A percentile compares a stretch with the other conserved stretches of the same genome.
These are phyloP conservation scores for Cordyceps fumosorosea DNA, from an alignment of 2,329 filamentous ascomycete genomes.

Conservation along the genomic window DNA sequence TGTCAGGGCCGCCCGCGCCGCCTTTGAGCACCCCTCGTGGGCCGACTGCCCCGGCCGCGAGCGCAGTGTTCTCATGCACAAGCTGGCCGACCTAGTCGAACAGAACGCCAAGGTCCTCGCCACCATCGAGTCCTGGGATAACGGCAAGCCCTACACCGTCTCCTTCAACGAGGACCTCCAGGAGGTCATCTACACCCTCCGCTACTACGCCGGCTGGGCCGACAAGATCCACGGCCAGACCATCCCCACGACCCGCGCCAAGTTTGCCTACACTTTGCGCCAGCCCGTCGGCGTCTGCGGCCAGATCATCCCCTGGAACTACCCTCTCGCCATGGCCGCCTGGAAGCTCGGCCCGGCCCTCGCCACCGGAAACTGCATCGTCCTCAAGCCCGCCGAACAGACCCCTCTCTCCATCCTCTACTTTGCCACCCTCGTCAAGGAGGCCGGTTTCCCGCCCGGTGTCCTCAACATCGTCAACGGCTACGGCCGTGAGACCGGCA, in stretches of 20 bases:
- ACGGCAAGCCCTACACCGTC: conserved; percentile 60
- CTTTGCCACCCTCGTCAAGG: conserved; percentile 59
- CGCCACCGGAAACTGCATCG: conserved; percentile 56
- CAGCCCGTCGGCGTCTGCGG: conserved; percentile 74
- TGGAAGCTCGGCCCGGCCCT: conserved; percentile 73
- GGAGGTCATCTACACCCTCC: conserved; percentile 40
- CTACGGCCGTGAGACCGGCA: conserved; percentile 59
- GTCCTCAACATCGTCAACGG: conserved; percentile 74
- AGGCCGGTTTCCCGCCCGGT: conserved; percentile 72
- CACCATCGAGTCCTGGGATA: conserved; percentile 72
- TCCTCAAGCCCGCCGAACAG: conserved; percentile 62
- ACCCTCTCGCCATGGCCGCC: conserved; percentile 39
- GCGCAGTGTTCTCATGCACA: conserved; percentile 62
- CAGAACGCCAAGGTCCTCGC: conserved; percentile 46
- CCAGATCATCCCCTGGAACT: conserved; percentile 72
- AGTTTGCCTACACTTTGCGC: conserved; percentile 68
- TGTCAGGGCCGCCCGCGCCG: conserved; percentile 49
- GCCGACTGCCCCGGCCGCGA: conserved; percentile 58
- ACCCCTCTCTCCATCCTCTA: conserved; percentile 60
- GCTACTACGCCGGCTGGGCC: conserved; percentile 73
- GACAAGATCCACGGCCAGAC: conserved; percentile 75
- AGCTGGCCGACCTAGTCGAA: conserved; percentile 64
- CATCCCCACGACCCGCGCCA: conserved; percentile 60
- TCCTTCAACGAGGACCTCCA: conserved; percentile 60
- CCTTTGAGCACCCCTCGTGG: conserved; percentile 64